Conservation (phyloP, 768 basidiomycete genomes). For the Aureoboletus auriporus region DNA sequence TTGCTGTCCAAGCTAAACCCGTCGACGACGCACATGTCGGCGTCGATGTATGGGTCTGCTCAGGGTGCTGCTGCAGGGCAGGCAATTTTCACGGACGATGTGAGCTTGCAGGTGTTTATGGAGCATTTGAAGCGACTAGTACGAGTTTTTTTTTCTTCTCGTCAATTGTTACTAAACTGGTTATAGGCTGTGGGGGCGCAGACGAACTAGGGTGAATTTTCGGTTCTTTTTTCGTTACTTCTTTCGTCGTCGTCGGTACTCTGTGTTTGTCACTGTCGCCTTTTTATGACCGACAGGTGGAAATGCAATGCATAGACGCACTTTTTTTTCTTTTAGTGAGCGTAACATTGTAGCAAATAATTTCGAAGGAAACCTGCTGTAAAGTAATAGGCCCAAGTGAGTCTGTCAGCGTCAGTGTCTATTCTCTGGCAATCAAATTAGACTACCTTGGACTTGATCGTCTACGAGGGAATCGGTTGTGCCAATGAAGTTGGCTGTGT, state of each 20-base stretch:
- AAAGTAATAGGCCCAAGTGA: no score
- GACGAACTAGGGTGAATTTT: constrained; percentile 43
- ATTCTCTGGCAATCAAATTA: no score
- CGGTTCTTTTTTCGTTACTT: neutral
- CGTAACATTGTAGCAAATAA: no score
- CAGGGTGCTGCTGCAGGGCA: constrained; percentile 68
- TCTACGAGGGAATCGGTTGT: no score
- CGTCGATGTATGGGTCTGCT: constrained; percentile 82
- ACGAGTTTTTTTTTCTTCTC: constrained; percentile 25
- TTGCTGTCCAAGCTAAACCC: constrained; percentile 94
- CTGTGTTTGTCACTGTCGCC: neutral
- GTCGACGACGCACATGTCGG: constrained; percentile 95
- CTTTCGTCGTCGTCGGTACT: neutral
- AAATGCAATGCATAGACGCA: neutral
- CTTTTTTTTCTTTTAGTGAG: no score
- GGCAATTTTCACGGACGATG: constrained; percentile 98
- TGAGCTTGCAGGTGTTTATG: constrained; percentile 97
- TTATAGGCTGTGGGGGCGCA: constrained; percentile 64
- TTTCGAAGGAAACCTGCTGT: no score
- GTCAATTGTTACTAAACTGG: neutral
- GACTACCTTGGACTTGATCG: no score
- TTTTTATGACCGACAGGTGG: no score
- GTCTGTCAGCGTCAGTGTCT: no score
- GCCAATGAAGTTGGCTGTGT: no score
- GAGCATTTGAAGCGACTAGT: constrained; percentile 93